Base-by-base conservation (phyloP, 371 early-diverging fungal genomes). In the Mortierella sp. region DNA sequence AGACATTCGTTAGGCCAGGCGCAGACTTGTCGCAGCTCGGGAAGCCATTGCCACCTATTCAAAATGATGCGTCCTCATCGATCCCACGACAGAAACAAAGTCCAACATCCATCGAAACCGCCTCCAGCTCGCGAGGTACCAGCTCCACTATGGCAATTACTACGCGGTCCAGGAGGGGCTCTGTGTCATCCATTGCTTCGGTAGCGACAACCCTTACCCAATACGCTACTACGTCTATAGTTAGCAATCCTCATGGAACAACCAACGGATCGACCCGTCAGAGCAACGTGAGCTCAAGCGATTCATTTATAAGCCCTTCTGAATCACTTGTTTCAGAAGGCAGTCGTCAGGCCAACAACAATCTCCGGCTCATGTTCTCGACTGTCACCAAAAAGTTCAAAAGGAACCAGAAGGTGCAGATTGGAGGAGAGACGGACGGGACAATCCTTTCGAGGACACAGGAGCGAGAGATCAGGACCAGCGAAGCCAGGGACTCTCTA, bases 331-430 rank as follows among this genome's bases (percentile, higher is more conserved):
- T 46, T 3, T 42, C 48, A 17, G 76, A 76, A 23, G 65, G 70
- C 6, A 50, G 49, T 23, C 76, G 76, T 12, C 69, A 76, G 21
- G 76, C 70, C 28, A 69, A 68, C 62, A 76, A 64, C 58, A 76
- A 76, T 24, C 51, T 76, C n/a, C 50, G 70, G 7, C 79, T 87
- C 37, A 79, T 87, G 80, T 69, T 87, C 4, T 82, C 86, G 14
- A 82, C 86, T 15, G 79, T 86, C 14, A 84, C 86, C 1, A 81
- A 83, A 56, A 83, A 80, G 51, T 67, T 87, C 28, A 72, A 83
- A 27, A 73, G 79, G 41, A 85, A 81, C 39, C 76, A 76, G 39
- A 59, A 57, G 23, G 70, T 76, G 21, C 57, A 62, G 15, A 53
- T 72, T 15, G 66, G 62, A 0, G 59, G 54, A 14, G 76, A 65